A percentile compares a stretch with the other conserved stretches of the same genome.
These are phyloP conservation scores for Aspergillus bridgeri DNA, from an alignment of 495 filamentous ascomycete species.

Conservation along the genomic window DNA sequence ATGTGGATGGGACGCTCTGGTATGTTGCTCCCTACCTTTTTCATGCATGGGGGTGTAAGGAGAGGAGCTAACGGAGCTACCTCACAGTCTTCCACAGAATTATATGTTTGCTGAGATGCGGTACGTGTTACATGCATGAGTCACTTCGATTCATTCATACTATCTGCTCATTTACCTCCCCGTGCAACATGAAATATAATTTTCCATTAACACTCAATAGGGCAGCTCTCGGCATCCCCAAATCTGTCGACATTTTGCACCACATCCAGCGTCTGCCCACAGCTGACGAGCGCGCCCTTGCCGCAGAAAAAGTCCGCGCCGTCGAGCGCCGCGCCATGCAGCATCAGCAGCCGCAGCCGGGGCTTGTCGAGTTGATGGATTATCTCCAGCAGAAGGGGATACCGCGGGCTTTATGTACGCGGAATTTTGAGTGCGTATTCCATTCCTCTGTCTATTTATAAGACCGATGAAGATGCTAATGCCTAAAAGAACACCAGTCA, in stretches of 20 bases:
- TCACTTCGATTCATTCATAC: neutral
- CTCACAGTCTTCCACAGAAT: constrained; percentile 73
- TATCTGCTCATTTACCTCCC: neutral
- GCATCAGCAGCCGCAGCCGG: constrained; percentile 73
- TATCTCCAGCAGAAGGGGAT: constrained; percentile 68
- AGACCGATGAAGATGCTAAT: too few species aligned
- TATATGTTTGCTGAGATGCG: constrained; percentile 95
- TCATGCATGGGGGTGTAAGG: neutral
- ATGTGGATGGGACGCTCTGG: constrained; percentile 94
- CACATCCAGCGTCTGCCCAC: constrained; percentile 74
- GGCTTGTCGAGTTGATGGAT: constrained; percentile 68
- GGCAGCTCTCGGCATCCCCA: constrained; percentile 61
- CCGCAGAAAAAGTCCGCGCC: constrained; percentile 66
- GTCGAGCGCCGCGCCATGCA: constrained; percentile 81
- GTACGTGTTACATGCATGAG: constrained; percentile 25
- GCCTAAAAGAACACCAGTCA: constrained; percentile 55
- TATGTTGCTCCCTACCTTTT: constrained; percentile 37
- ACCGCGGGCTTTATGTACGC: constrained; percentile 82
- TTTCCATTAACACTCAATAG: constrained; percentile 27
- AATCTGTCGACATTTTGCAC: constrained; percentile 75
- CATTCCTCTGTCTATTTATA: neutral
- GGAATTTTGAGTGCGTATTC: constrained; percentile 76
- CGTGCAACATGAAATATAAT: neutral
- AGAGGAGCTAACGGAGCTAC: neutral
- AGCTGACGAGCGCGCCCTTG: constrained; percentile 52